These are phyloP conservation scores for Chaetoceros muelleri DNA, from an alignment of 108 stramenopile genomes.

Conservation along the genomic window DNA sequence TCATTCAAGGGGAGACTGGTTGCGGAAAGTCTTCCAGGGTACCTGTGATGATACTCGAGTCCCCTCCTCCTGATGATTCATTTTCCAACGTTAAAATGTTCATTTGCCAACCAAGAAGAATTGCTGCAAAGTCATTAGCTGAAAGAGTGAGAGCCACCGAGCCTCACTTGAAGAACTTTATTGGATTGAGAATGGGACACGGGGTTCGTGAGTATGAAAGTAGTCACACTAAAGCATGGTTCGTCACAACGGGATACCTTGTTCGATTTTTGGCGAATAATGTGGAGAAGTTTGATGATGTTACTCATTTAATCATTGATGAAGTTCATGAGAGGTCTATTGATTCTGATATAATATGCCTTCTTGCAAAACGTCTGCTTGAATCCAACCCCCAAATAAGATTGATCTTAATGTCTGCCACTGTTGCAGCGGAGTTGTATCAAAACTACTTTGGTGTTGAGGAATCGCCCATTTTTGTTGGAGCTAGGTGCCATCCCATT, in stretches of 20 bases:
- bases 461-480: constrained; percentile 62
- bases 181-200: constrained; percentile 85
- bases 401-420: constrained; percentile 89
- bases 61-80: constrained; percentile 42
- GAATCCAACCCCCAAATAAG: constrained; percentile 51
- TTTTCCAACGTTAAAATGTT: constrained; percentile 63
- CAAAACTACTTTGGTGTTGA: constrained; percentile 66
- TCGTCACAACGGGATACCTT: constrained; percentile 88
- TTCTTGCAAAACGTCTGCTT: constrained; percentile 70
- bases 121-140: constrained; percentile 79
- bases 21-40: constrained; percentile 80
- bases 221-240: constrained; percentile 56
- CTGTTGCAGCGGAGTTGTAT: constrained; percentile 74
- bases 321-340: constrained; percentile 75
- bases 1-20: constrained; percentile 85
- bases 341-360: constrained; percentile 76
- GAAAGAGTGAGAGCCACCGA: constrained; percentile 71
- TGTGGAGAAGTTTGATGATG: constrained; percentile 52
- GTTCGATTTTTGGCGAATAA: constrained; percentile 78
- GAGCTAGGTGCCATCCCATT: constrained; percentile 64
- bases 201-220: constrained; percentile 75
- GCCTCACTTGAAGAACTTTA: constrained; percentile 34
- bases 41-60: constrained; percentile 74
- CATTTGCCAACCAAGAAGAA: constrained; percentile 72
- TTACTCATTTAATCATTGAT: constrained; percentile 76